Evolutionary conservation across 768 basidiomycete species (phyloP).

Genomic region (Pleurotus tuber-regium): DNA sequence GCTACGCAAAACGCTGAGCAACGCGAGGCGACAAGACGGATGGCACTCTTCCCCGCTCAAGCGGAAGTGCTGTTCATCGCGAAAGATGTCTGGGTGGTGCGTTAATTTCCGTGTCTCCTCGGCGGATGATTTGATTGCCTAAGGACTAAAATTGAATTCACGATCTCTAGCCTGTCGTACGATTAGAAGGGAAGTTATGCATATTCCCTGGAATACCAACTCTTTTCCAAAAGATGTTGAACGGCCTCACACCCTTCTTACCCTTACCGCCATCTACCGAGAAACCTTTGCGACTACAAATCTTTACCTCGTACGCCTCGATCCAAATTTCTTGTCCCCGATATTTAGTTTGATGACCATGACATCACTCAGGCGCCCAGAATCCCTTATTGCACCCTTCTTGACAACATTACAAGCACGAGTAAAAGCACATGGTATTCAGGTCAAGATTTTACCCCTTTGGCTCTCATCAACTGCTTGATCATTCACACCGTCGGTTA

Average conservation of each 20-base stretch:
- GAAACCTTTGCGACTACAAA: constrained; percentile 76
- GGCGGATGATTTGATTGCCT: background rate
- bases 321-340: background rate
- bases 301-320: constrained; percentile 72
- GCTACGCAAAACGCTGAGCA: constrained; percentile 72
- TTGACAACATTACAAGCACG: constrained; percentile 75
- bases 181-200: constrained; percentile 83
- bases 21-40: constrained; percentile 70
- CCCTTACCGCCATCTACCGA: constrained; percentile 74
- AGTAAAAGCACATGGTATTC: constrained; percentile 70
- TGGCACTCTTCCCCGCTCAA: constrained; percentile 85
- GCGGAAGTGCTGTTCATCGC: constrained; percentile 81
- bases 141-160: background rate
- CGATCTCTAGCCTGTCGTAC: constrained; percentile 69
- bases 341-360: background rate
- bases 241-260: constrained; percentile 68
- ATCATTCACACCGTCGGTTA: background rate
- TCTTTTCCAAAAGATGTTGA: constrained; percentile 80
- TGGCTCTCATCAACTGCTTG: background rate
- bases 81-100: constrained; percentile 82
- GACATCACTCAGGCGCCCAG: constrained; percentile 52
- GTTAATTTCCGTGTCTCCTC: constrained; percentile 23
- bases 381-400: constrained; percentile 83
- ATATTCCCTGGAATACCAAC: constrained; percentile 89
- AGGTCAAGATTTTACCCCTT: constrained; percentile 74